These are phyloP conservation scores for Gaultheria prostrata DNA, from an alignment of 148 eudicot genomes.

Conservation along the genomic window DNA sequence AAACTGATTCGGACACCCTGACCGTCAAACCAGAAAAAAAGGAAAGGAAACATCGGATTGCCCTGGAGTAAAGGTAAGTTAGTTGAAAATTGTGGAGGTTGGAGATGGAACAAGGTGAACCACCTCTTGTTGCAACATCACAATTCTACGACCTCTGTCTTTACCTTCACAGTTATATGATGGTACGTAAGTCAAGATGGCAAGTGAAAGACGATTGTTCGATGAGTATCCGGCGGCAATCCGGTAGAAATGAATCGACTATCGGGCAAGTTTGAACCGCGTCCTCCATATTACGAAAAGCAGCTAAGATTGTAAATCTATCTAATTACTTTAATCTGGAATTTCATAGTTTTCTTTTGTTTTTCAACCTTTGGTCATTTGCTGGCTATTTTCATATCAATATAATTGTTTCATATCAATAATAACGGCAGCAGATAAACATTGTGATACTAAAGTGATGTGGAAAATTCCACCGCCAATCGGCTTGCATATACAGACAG, in stretches of 20 bases:
- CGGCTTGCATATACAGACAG: neutral
- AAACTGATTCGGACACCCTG: no score
- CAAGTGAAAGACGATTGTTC: neutral
- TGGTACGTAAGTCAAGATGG: neutral
- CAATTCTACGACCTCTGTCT: neutral
- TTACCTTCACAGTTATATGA: neutral
- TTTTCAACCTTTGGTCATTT: no score
- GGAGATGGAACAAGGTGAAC: neutral
- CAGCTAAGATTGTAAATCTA: no score
- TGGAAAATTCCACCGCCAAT: neutral
- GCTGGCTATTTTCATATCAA: no score
- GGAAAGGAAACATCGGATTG: neutral
- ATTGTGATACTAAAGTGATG: neutral
- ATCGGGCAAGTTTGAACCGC: neutral
- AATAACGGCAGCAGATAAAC: neutral
- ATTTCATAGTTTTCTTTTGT: no score
- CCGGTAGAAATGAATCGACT: neutral
- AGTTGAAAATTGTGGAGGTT: neutral
- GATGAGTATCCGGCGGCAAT: neutral
- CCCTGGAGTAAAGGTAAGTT: neutral
- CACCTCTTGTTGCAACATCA: conserved; percentile 1
- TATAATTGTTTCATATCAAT: no score
- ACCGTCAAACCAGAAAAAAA: no score
- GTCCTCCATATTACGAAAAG: no score
- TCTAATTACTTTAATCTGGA: no score